Conservation (phyloP, 495 filamentous ascomycete genomes). For the Aspergillus ellipticus region DNA sequence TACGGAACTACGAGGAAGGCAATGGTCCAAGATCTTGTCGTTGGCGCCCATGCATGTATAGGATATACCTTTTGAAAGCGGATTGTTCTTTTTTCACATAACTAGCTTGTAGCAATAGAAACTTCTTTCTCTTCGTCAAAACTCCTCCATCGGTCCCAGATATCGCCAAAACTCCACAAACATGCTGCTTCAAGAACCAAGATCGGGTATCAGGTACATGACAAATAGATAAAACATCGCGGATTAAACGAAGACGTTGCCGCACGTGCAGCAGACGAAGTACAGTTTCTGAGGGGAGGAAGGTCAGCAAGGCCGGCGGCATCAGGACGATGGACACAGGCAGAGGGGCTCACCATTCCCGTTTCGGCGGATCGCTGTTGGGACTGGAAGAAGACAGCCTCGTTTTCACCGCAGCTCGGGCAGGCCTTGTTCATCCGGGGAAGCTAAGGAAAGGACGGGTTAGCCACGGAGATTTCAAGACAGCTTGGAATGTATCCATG, state of each 20-base stretch:
- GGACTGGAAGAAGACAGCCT: constrained; percentile 97
- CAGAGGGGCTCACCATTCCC: constrained; percentile 75
- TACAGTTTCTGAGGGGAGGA: constrained; percentile 79
- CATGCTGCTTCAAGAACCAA: constrained; percentile 19
- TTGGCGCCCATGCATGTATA: constrained; percentile 92
- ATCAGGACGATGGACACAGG: background rate
- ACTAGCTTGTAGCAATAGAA: constrained; percentile 36
- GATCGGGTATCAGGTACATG: constrained; percentile 36
- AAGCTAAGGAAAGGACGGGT: constrained; percentile 59
- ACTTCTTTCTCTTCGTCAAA: constrained; percentile 13
- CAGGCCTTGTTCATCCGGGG: constrained; percentile 80
- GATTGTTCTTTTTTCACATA: constrained; percentile 28
- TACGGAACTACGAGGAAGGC: constrained; percentile 76
- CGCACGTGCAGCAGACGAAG: constrained; percentile 91
- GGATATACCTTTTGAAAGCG: constrained; percentile 37
- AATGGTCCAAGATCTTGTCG: constrained; percentile 97
- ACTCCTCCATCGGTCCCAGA: constrained; percentile 4
- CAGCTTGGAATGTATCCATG: constrained; percentile 8
- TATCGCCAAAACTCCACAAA: constrained; percentile 24
- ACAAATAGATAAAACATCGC: constrained; percentile 15
- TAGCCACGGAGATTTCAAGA: constrained; percentile 37
- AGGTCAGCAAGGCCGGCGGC: background rate
- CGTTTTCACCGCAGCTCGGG: constrained; percentile 75
- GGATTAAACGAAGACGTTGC: constrained; percentile 70
- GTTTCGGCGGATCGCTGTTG: constrained; percentile 95